Evolutionary conservation across 805 yeast genomes (phyloP).

Genomic region (Lachancea dasiensis): DNA sequence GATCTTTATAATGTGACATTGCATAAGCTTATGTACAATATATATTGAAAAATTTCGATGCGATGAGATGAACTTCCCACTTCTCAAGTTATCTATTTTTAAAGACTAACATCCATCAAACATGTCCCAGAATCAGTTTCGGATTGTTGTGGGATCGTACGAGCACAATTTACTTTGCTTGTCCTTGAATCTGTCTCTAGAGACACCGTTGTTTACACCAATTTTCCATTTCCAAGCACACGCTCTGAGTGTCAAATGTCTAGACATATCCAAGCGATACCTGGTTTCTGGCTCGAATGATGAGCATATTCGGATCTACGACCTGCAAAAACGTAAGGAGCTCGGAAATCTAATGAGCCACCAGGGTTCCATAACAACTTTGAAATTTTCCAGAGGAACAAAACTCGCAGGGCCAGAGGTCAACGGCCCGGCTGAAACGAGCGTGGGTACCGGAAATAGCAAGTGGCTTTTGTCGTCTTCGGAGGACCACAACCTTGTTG

Average conservation of each 20-base stretch:
- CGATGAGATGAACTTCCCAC: background rate
- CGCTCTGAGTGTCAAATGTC: conserved; percentile 75
- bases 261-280: conserved; percentile 78
- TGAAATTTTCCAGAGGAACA: conserved; percentile 60
- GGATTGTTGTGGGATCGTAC: conserved; percentile 91
- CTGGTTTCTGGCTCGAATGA: conserved; percentile 93
- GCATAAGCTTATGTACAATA: too few relatives aligned
- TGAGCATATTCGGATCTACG: conserved; percentile 91
- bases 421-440: conserved; percentile 18
- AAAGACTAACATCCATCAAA: background rate
- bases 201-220: conserved; percentile 73
- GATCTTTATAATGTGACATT: too few relatives aligned
- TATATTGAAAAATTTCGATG: background rate
- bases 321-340: conserved; percentile 88
- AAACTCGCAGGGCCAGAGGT: conserved; percentile 11
- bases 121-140: conserved; percentile 40
- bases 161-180: conserved; percentile 88
- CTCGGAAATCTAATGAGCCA: conserved; percentile 86
- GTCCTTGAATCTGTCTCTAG: conserved; percentile 53
- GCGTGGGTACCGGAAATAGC: conserved; percentile 35
- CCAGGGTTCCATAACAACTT: conserved; percentile 76
- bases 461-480: conserved; percentile 90
- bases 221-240: conserved; percentile 96
- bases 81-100: background rate
- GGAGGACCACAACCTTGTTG: conserved; percentile 81